A percentile compares a stretch with the other conserved stretches of the same genome.
Conservation (phyloP, 768 basidiomycete species). For the Boletus sensibilis region DNA sequence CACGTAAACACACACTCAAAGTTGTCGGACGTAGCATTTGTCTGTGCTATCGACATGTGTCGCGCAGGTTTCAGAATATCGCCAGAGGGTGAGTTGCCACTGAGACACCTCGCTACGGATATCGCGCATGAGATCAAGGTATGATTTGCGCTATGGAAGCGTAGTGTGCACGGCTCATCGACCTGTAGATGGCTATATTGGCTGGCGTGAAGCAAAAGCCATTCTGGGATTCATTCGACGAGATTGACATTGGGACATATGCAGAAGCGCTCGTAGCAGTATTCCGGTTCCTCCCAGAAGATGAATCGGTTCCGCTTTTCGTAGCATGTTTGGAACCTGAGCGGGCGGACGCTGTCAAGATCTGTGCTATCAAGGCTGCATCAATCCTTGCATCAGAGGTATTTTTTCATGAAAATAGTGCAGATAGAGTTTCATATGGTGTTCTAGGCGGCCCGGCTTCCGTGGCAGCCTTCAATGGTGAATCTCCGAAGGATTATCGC, state of each 20-base stretch:
- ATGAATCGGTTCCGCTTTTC: constrained; percentile 63
- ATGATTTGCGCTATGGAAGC: constrained; percentile 22
- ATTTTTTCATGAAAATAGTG: constrained; percentile 12
- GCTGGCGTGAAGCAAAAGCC: constrained; percentile 45
- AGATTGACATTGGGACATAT: constrained; percentile 73
- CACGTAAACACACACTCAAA: constrained; percentile 55
- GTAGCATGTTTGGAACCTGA: constrained; percentile 68
- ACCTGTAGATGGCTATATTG: constrained; percentile 23
- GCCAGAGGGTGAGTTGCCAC: constrained; percentile 57
- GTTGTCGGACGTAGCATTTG: constrained; percentile 62
- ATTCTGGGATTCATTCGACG: constrained; percentile 71
- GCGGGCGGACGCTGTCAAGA: constrained; percentile 78
- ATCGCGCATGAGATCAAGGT: constrained; percentile 82
- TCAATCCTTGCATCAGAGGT: constrained; percentile 70
- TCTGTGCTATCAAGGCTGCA: constrained; percentile 71
- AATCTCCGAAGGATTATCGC: constrained; percentile 46
- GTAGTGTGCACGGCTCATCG: neutral
- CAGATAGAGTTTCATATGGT: constrained; percentile 9
- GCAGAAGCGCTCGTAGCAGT: constrained; percentile 72
- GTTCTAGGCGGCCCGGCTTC: constrained; percentile 49
- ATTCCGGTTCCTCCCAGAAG: constrained; percentile 65
- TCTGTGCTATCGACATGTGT: constrained; percentile 77
- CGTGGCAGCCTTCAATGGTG: constrained; percentile 55
- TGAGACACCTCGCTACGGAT: constrained; percentile 67
- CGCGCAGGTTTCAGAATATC: constrained; percentile 58